Evolutionary conservation across 495 filamentous ascomycete genomes (phyloP).

Genomic region (Hypomontagnella submonticulosa): DNA sequence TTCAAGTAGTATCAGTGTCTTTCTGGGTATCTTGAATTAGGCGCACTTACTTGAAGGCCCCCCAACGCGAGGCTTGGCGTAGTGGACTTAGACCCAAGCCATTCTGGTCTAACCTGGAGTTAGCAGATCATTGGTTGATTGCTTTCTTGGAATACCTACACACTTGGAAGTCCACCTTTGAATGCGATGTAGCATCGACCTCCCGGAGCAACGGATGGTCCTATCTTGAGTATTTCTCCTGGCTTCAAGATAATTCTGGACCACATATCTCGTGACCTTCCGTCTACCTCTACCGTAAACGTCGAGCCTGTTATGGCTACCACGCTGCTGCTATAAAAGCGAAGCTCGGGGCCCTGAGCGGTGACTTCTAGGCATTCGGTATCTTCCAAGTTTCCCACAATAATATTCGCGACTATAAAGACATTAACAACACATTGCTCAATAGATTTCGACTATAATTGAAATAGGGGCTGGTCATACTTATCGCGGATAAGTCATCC

Average conservation of each 20-base stretch:
- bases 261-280: slow-evolving; percentile 58
- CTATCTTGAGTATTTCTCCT: slow-evolving; percentile 66
- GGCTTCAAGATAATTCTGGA: slow-evolving; percentile 59
- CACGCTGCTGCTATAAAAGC: slow-evolving; percentile 61
- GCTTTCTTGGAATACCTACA: slow-evolving; percentile 36
- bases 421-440: background rate
- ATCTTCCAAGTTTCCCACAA: slow-evolving; percentile 65
- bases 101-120: slow-evolving; percentile 50
- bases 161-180: slow-evolving; percentile 64
- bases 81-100: slow-evolving; percentile 69
- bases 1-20: slow-evolving; percentile 51
- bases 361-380: slow-evolving; percentile 70
- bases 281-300: slow-evolving; percentile 61
- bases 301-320: slow-evolving; percentile 66
- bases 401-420: slow-evolving; percentile 64
- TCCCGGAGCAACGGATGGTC: slow-evolving; percentile 58
- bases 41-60: slow-evolving; percentile 49
- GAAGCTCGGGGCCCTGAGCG: slow-evolving; percentile 66
- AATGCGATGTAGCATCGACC: slow-evolving; percentile 69
- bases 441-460: background rate
- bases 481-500: slow-evolving; percentile 60
- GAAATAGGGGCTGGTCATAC: background rate
- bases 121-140: background rate
- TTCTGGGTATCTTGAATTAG: background rate
- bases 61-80: slow-evolving; percentile 66